Conservation (phyloP, 768 basidiomycete species). For the Mycena rosella region DNA sequence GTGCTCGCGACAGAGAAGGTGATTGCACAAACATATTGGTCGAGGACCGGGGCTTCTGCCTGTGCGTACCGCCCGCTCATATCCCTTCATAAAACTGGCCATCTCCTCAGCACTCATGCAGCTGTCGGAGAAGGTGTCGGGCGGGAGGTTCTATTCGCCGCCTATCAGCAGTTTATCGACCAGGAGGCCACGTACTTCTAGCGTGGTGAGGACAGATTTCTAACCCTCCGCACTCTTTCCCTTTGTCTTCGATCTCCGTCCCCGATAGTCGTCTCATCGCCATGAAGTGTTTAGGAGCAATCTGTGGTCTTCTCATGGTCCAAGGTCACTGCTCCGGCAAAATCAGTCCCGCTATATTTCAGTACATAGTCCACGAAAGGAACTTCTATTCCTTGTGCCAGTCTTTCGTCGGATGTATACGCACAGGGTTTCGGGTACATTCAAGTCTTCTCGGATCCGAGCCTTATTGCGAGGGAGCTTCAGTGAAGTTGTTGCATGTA, state of each 20-base stretch:
- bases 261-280: not conserved
- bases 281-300: not conserved
- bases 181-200: not conserved
- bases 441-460: too few species aligned
- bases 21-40: not conserved
- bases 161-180: not conserved
- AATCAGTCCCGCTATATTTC: constrained; percentile 3
- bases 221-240: not conserved
- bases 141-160: not conserved
- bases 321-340: not conserved
- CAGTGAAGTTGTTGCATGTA: too few species aligned
- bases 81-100: too few species aligned
- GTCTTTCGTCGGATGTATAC: not conserved
- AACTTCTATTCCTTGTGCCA: constrained; percentile 4
- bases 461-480: too few species aligned
- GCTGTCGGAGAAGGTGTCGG: constrained; percentile 1
- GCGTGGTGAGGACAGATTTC: not conserved
- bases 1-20: not conserved
- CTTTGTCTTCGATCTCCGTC: not conserved
- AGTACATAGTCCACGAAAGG: not conserved
- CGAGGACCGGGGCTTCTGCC: not conserved
- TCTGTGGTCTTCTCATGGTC: not conserved
- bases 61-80: not conserved
- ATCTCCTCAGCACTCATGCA: too few species aligned
- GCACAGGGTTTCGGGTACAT: too few species aligned